Conservation (phyloP, 805 yeast genomes). For the Naumovozyma dairenensis region DNA sequence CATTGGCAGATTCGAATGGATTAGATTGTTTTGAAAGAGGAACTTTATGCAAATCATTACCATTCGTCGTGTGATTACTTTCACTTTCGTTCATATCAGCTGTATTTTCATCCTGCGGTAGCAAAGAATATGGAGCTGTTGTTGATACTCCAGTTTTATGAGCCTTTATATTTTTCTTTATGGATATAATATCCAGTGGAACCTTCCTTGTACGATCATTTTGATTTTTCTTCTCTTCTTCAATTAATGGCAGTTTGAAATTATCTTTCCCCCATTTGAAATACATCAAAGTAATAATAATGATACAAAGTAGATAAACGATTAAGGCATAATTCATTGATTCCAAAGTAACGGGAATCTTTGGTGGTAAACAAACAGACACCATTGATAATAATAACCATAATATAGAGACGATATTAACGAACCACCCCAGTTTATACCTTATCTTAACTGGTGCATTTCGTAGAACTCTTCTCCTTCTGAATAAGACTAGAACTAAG, state of each 20-base stretch:
- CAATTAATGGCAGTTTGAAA: slow-evolving; percentile 53
- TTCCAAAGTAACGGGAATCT: slow-evolving; percentile 38
- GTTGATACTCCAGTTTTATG: background rate
- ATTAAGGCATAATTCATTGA: slow-evolving; percentile 48
- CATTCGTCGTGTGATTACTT: too few species aligned
- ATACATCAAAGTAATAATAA: slow-evolving; percentile 41
- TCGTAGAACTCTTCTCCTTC: slow-evolving; percentile 49
- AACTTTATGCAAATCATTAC: too few species aligned
- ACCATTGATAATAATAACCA: slow-evolving; percentile 54
- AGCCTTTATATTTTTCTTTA: background rate
- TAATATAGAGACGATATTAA: slow-evolving; percentile 46
- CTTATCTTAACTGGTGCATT: slow-evolving; percentile 61
- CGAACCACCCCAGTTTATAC: slow-evolving; percentile 49
- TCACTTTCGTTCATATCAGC: background rate
- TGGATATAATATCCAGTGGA: background rate
- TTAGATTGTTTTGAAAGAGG: too few species aligned
- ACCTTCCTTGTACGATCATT: slow-evolving; percentile 1
- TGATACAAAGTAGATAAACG: slow-evolving; percentile 43
- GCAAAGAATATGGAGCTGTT: background rate
- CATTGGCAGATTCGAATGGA: background rate
- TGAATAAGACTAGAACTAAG: slow-evolving; percentile 48
- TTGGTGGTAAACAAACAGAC: slow-evolving; percentile 63
- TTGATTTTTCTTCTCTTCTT: slow-evolving; percentile 12
- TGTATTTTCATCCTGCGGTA: background rate
- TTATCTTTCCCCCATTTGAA: slow-evolving; percentile 49